phyloP scores from a whole-genome alignment of 1,139 yeast genomes.

The Suhomyces bribrorum region DNA sequence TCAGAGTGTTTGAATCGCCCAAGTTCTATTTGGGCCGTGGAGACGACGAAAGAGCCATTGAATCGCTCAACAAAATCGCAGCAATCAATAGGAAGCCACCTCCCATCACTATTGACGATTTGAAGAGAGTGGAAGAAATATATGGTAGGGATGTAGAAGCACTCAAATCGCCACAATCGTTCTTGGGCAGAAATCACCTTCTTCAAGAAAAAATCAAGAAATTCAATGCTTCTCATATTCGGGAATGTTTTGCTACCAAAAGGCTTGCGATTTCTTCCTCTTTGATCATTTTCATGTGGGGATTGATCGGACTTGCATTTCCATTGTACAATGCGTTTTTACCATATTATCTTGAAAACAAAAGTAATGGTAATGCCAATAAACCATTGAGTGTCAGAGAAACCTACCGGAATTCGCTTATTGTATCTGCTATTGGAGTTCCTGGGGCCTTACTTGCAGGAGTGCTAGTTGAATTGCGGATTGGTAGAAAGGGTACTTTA shows the following conservation, averaged over 20 bases:
- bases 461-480: conserved; percentile 36
- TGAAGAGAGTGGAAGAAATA: conserved; percentile 28
- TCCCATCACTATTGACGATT: conserved; percentile 33
- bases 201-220: conserved; percentile 27
- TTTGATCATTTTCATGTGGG: conserved; percentile 43
- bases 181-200: conserved; percentile 20
- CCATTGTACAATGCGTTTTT: conserved; percentile 48
- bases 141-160: conserved; percentile 15
- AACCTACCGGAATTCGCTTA: conserved; percentile 43
- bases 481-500: conserved; percentile 45
- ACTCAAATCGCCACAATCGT: conserved; percentile 6
- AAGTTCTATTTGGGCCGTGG: conserved; percentile 42
- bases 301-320: conserved; percentile 47
- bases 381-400: conserved; percentile 34
- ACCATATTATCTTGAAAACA: conserved; percentile 39
- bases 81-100: conserved; percentile 28
- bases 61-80: conserved; percentile 39
- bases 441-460: conserved; percentile 47
- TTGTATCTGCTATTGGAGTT: conserved; percentile 43
- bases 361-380: conserved; percentile 32
- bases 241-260: conserved; percentile 38
- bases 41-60: conserved; percentile 37
- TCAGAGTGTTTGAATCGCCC: conserved; percentile 44
- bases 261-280: conserved; percentile 35
- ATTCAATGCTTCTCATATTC: conserved; percentile 35